phyloP scores from a whole-genome alignment of 2,329 filamentous ascomycete genomes.

The Penicillium sp. region DNA sequence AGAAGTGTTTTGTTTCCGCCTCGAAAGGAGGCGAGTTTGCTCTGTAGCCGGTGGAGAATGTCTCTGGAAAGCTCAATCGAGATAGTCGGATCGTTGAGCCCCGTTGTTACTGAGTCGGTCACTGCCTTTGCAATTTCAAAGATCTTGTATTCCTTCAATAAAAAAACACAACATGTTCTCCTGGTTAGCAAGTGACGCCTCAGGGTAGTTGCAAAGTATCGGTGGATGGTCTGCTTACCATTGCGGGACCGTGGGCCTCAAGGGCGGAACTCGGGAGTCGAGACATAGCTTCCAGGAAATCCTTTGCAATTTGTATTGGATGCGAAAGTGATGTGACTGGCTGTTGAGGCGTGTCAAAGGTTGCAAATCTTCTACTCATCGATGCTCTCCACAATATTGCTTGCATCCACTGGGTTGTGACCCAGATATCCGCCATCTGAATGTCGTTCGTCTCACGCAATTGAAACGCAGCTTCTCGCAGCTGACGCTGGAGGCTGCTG shows the following conservation, averaged over 20 bases:
- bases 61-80: not conserved
- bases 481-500: not conserved
- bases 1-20: not conserved
- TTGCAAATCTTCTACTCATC: not conserved
- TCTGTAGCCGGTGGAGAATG: not conserved
- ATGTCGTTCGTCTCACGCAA: not conserved
- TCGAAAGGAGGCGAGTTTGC: not conserved
- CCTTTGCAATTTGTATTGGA: not conserved
- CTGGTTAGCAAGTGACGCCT: not conserved
- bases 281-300: not conserved
- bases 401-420: constrained; percentile 2
- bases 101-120: not conserved
- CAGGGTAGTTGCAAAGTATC: not conserved
- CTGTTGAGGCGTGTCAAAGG: not conserved
- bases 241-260: not conserved
- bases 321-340: not conserved
- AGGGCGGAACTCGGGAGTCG: not conserved
- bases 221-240: not conserved
- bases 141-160: not conserved
- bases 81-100: not conserved
- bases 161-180: not conserved
- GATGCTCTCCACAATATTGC: constrained; percentile 1
- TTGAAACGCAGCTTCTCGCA: not conserved
- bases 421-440: not conserved
- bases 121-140: not conserved